phyloP scores from a whole-genome alignment of 1,139 yeast species.

The Suhomyces bribrorum region DNA sequence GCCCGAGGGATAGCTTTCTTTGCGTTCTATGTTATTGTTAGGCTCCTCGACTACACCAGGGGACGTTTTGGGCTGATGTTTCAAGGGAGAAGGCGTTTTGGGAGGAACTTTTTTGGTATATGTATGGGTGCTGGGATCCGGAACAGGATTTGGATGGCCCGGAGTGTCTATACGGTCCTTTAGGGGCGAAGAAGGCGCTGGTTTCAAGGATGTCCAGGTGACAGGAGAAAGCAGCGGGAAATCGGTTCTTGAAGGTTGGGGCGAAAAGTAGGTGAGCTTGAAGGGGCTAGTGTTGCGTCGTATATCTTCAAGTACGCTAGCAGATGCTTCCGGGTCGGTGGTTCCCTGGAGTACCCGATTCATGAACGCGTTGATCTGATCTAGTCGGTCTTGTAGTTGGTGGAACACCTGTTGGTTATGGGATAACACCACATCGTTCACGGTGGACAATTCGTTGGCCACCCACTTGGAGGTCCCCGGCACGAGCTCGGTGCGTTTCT shows the following conservation, averaged over 20 bases:
- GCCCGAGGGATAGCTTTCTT: constrained; percentile 7
- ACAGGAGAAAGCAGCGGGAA: constrained; percentile 10
- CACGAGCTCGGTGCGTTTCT: constrained; percentile 28
- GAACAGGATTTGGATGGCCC: too few relatives aligned
- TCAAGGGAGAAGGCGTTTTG: constrained; percentile 13
- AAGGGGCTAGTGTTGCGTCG: constrained; percentile 7
- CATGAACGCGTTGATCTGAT: constrained; percentile 26
- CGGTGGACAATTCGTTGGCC: constrained; percentile 32
- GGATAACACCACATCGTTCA: constrained; percentile 30
- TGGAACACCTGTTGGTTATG: constrained; percentile 24
- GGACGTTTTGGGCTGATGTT: constrained; percentile 15
- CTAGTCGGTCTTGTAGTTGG: constrained; percentile 22
- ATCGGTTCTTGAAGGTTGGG: background rate
- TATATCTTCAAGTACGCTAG: background rate
- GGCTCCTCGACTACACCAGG: constrained; percentile 21
- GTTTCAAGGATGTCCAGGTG: background rate
- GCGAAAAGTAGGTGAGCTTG: constrained; percentile 12
- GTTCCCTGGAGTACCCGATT: constrained; percentile 17
- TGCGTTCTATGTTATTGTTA: constrained; percentile 8
- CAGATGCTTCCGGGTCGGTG: constrained; percentile 4
- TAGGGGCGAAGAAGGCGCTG: background rate
- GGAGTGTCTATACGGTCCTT: too few relatives aligned
- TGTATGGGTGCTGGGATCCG: too few relatives aligned
- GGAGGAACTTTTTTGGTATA: constrained; percentile 1
- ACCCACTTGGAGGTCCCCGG: constrained; percentile 46